Evolutionary conservation across 331 rosid genomes (phyloP).

Genomic region (Malus hybrid): DNA sequence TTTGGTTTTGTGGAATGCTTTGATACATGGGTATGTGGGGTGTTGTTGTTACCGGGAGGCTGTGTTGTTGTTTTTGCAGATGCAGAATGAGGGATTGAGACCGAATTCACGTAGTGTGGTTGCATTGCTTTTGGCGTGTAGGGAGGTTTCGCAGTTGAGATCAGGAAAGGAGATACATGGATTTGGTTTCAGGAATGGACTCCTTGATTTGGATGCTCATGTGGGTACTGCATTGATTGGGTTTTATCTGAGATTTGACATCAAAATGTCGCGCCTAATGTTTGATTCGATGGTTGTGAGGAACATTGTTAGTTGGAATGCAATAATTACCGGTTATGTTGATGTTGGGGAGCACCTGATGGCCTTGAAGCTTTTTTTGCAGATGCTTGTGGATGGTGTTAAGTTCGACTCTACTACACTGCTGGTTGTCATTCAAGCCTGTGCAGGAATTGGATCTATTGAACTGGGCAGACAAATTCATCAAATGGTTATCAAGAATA

Average conservation of each 20-base stretch:
- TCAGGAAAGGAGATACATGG: constrained; percentile 38
- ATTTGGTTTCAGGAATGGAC: constrained; percentile 33
- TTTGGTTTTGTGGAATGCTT: constrained; percentile 36
- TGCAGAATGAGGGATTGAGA: constrained; percentile 27
- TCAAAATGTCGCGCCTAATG: constrained; percentile 6
- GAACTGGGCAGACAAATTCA: constrained; percentile 34
- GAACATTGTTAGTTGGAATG: constrained; percentile 41
- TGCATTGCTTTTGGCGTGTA: constrained; percentile 34
- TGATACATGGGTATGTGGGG: constrained; percentile 34
- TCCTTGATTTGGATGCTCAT: constrained; percentile 33
- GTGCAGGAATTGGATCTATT: constrained; percentile 22
- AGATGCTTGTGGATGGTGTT: constrained; percentile 21
- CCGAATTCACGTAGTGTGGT: constrained; percentile 37
- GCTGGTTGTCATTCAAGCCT: constrained; percentile 33
- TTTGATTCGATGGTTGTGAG: constrained; percentile 34
- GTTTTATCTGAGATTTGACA: constrained; percentile 31
- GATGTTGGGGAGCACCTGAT: constrained; percentile 27
- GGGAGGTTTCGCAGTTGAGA: constrained; percentile 22
- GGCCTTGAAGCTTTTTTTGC: constrained; percentile 19
- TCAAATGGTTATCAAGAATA: constrained; percentile 37
- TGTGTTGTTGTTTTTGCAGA: constrained; percentile 20
- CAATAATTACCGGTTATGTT: constrained; percentile 30
- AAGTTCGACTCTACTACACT: constrained; percentile 30
- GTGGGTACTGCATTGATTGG: constrained; percentile 47
- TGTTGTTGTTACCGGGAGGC: constrained; percentile 26